Percentiles rank a stretch among this genome's conserved stretches.
phyloP scores from a whole-genome alignment of 352 stramenopile species.

The Pythium utonaiense region DNA sequence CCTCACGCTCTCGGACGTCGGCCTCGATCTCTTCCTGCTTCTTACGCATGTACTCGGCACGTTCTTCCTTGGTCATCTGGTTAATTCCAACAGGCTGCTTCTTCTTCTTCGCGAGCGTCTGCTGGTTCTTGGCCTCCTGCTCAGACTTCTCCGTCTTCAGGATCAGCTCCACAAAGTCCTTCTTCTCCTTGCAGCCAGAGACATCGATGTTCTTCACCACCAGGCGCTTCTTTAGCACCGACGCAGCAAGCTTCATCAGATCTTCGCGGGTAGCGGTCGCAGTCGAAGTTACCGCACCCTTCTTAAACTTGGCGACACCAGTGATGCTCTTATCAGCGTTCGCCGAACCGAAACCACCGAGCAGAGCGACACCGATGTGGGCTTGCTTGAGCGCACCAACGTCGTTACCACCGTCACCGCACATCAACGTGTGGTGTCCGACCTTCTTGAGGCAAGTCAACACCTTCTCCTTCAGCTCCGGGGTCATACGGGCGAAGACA shows the following conservation, averaged over 20 bases:
- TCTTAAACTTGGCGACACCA: conserved; percentile 72
- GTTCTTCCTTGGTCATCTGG: conserved; percentile 72
- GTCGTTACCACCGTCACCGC: conserved; percentile 98
- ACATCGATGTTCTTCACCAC: conserved; percentile 63
- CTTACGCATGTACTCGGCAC: conserved; percentile 77
- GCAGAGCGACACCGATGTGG: conserved; percentile 80
- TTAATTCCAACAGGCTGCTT: conserved; percentile 37
- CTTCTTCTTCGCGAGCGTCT: conserved; percentile 38
- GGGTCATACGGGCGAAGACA: conserved; percentile 97
- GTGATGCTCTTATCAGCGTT: conserved; percentile 88
- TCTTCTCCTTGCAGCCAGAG: conserved; percentile 71
- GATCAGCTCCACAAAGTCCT: conserved; percentile 78
- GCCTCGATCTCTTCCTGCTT: conserved; percentile 82
- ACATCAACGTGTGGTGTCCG: conserved; percentile 95
- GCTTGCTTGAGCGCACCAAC: conserved; percentile 94
- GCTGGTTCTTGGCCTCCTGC: conserved; percentile 56
- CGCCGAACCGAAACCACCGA: conserved; percentile 79
- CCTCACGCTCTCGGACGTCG: conserved; percentile 70
- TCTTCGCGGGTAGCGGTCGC: conserved; percentile 46
- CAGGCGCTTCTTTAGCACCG: conserved; percentile 81
- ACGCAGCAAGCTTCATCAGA: conserved; percentile 84
- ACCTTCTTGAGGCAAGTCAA: conserved; percentile 93
- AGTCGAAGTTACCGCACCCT: conserved; percentile 40
- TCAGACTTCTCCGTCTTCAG: conserved; percentile 55
- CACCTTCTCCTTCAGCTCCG: conserved; percentile 96